phyloP scores from a whole-genome alignment of 208 protist species.

The Leishmania lainsoni region DNA sequence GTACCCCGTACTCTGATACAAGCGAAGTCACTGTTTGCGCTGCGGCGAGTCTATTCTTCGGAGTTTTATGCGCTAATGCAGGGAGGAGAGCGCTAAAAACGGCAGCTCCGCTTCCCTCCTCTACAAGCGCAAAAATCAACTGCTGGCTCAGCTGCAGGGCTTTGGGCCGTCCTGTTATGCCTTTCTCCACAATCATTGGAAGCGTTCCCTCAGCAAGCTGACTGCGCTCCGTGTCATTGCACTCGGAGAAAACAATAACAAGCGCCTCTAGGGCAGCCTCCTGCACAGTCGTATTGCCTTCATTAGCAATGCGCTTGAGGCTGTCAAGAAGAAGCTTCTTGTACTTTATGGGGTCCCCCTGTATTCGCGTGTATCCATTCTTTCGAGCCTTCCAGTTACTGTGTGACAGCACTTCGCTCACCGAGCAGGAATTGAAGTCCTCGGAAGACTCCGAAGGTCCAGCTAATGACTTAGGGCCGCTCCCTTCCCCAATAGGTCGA shows the following conservation, averaged over 20 bases:
- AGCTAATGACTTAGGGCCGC: conserved; percentile 26
- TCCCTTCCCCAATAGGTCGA: conserved; percentile 38
- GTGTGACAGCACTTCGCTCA: conserved; percentile 58
- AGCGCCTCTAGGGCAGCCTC: conserved; percentile 71
- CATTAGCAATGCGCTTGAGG: conserved; percentile 34
- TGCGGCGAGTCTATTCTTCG: conserved; percentile 62
- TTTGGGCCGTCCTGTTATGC: conserved; percentile 79
- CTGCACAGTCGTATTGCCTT: conserved; percentile 67
- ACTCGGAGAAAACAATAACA: conserved; percentile 40
- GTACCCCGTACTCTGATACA: conserved; percentile 68
- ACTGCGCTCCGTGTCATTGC: conserved; percentile 39
- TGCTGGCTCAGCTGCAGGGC: conserved; percentile 47
- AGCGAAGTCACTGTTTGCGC: conserved; percentile 58
- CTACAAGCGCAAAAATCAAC: conserved; percentile 57
- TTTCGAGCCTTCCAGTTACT: conserved; percentile 83
- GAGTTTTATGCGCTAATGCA: conserved; percentile 59
- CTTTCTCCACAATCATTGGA: conserved; percentile 61
- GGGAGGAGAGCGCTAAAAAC: conserved; percentile 61
- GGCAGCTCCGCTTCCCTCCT: conserved; percentile 38
- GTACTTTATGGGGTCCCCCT: conserved; percentile 29
- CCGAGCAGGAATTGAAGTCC: conserved; percentile 51
- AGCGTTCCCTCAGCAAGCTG: conserved; percentile 48
- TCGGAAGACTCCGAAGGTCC: conserved; percentile 27
- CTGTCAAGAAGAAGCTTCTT: conserved; percentile 46
- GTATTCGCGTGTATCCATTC: conserved; percentile 59